Evolutionary conservation across 108 stramenopile genomes (phyloP).

Genomic region (Nitzschia sp.): DNA sequence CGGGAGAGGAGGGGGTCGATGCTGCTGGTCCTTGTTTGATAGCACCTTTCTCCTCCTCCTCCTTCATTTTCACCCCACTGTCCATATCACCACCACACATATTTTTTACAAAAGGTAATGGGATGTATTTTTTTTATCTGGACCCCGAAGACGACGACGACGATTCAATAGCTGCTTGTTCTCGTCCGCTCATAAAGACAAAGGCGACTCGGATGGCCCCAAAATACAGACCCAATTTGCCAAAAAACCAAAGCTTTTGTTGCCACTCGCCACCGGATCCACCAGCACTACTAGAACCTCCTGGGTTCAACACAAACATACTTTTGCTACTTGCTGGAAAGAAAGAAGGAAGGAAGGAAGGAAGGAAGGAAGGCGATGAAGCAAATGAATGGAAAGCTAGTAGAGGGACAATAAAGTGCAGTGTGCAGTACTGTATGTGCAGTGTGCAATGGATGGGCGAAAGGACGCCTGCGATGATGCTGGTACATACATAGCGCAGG

Average conservation of each 20-base stretch:
- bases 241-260: slow-evolving; percentile 69
- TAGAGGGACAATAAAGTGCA: too few species aligned
- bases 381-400: too few species aligned
- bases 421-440: too few species aligned
- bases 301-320: slow-evolving; percentile 81
- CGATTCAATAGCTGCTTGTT: not conserved
- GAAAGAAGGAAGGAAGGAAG: too few species aligned
- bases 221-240: slow-evolving; percentile 71
- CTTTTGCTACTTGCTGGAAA: not conserved
- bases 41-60: too few species aligned
- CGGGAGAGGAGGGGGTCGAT: too few species aligned
- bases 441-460: too few species aligned
- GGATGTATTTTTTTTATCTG: not conserved
- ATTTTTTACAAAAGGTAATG: too few species aligned
- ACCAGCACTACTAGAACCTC: slow-evolving; percentile 36
- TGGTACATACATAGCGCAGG: too few species aligned
- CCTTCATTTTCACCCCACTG: too few species aligned
- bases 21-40: not conserved
- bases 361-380: too few species aligned
- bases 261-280: slow-evolving; percentile 29
- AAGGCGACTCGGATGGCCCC: slow-evolving; percentile 68
- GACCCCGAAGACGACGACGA: slow-evolving; percentile 3
- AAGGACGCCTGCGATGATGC: too few species aligned
- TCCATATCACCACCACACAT: not conserved
- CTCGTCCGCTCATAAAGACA: slow-evolving; percentile 66